Evolutionary conservation across 176 grass and related monocot species (phyloP), one percentile per base, ranked within the genome.

Genomic region (Dactylis glomerata): DNA sequence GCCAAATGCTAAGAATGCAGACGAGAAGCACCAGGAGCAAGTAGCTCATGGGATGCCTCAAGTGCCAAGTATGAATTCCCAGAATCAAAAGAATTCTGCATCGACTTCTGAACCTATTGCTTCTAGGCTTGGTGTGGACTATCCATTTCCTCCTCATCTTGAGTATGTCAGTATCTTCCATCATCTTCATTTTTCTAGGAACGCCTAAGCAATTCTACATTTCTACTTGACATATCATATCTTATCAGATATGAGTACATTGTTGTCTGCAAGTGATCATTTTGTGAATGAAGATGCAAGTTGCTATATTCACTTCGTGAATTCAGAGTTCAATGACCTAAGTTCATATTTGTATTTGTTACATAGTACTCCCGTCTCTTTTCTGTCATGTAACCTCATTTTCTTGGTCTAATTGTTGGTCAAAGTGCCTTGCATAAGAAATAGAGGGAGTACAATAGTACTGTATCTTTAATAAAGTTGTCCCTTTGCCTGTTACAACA

Each of bases 111-210:
- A 98, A 82, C 89, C 89, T 17, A 93, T 98, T 58, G 91, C 91
- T 55, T 81, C 92, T 50, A 95, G 77, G 61, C 96, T 95, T 79
- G 93, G 96, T 54, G 89, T 98, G 71, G 93, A 98, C 49, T 98
- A 95, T 62, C 85, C 96, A 33, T 95, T 98, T 85, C 96, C 96
- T 73, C 91, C 96, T 27, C 87, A 95, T 79, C 96, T 98, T 7
- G 89, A 95, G 96, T 97, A 97, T 83, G 90, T 80, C 58, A 49
- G 64, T 42, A 50, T 63, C 33, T 37, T 77, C 45, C 5, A 38
- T 45, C 44, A 38, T 84, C 59, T 20, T 52, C 44, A 51, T 40
- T 55, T 58, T 77, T 30, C 5, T 50, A 33, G 54, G 30, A 69
- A 51, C 12, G 44, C 6, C 15, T 40, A 13, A 46, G 34, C 10